Percentiles rank a stretch among this genome's conserved stretches.
Evolutionary conservation across 139 green algal genomes (phyloP).

Genomic region (Asterochloris erici): DNA sequence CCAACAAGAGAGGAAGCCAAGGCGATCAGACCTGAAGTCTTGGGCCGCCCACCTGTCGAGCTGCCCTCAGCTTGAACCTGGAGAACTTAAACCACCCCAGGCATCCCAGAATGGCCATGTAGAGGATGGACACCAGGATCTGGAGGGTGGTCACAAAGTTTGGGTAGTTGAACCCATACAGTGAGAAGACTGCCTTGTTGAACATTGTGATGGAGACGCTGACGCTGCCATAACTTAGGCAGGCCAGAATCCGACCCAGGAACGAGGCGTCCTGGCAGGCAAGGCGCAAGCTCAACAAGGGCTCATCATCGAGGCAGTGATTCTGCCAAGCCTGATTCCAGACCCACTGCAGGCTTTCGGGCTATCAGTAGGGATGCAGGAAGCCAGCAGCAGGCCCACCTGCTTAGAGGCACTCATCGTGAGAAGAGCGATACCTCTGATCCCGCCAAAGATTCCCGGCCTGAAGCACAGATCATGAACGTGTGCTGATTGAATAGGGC

Average conservation of each 20-base stretch:
- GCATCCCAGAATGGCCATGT: constrained; percentile 26
- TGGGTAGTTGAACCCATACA: constrained; percentile 52
- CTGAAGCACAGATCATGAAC: too few relatives aligned
- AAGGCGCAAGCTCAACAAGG: too few relatives aligned
- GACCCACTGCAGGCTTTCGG: too few relatives aligned
- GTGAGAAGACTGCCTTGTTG: constrained; percentile 55
- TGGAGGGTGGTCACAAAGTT: constrained; percentile 40
- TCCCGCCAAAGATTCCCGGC: too few relatives aligned
- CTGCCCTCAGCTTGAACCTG: constrained; percentile 6
- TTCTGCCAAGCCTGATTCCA: too few relatives aligned
- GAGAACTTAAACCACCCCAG: constrained; percentile 24
- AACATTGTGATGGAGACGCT: constrained; percentile 52
- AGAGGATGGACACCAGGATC: constrained; percentile 40
- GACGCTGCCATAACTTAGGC: constrained; percentile 40
- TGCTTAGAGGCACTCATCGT: too few relatives aligned
- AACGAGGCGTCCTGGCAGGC: too few relatives aligned
- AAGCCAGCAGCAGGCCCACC: too few relatives aligned
- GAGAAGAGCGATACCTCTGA: too few relatives aligned
- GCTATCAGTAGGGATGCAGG: too few relatives aligned
- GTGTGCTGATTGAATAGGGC: too few relatives aligned
- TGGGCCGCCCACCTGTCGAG: not conserved
- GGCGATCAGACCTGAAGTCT: not conserved
- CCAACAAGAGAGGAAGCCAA: not conserved
- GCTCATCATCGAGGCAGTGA: too few relatives aligned
- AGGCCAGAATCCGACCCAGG: constrained; percentile 16